These are phyloP conservation scores for Megacollybia platyphylla DNA, from an alignment of 1,284 basidiomycete species.

Conservation along the genomic window DNA sequence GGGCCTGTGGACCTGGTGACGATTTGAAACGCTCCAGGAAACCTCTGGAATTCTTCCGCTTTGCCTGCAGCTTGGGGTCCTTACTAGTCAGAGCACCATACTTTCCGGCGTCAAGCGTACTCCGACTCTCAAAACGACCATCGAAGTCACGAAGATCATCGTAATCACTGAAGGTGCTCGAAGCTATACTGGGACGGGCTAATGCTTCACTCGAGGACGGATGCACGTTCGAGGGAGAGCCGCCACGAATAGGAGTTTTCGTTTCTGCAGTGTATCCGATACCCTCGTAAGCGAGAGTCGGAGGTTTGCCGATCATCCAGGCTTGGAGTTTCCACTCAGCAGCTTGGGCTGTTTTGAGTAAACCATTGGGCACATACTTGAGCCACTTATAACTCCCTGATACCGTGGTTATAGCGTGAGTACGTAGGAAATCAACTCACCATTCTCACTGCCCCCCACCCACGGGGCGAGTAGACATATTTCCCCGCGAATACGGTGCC, in stretches of 20 bases:
- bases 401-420: slow-evolving; percentile 2
- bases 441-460: slow-evolving; percentile 82
- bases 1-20: slow-evolving; percentile 23
- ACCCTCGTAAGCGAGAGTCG: slow-evolving; percentile 65
- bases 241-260: slow-evolving; percentile 13
- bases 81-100: slow-evolving; percentile 17
- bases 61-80: slow-evolving; percentile 22
- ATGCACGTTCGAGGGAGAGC: slow-evolving; percentile 17
- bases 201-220: slow-evolving; percentile 22
- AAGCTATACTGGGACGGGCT: slow-evolving; percentile 46
- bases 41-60: slow-evolving; percentile 50
- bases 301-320: slow-evolving; percentile 93
- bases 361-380: slow-evolving; percentile 88
- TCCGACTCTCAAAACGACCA: slow-evolving; percentile 69
- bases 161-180: slow-evolving; percentile 67
- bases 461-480: slow-evolving; percentile 92
- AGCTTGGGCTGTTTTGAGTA: slow-evolving; percentile 90
- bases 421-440: slow-evolving; percentile 30
- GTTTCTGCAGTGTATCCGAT: slow-evolving; percentile 57
- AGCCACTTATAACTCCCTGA: slow-evolving; percentile 87
- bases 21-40: slow-evolving; percentile 52
- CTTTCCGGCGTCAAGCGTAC: slow-evolving; percentile 42
- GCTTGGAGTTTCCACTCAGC: slow-evolving; percentile 96
- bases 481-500: slow-evolving; percentile 70
- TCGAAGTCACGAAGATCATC: slow-evolving; percentile 77